These are phyloP conservation scores for Aspergillus taichungensis DNA, from an alignment of 495 filamentous ascomycete species.

Conservation along the genomic window DNA sequence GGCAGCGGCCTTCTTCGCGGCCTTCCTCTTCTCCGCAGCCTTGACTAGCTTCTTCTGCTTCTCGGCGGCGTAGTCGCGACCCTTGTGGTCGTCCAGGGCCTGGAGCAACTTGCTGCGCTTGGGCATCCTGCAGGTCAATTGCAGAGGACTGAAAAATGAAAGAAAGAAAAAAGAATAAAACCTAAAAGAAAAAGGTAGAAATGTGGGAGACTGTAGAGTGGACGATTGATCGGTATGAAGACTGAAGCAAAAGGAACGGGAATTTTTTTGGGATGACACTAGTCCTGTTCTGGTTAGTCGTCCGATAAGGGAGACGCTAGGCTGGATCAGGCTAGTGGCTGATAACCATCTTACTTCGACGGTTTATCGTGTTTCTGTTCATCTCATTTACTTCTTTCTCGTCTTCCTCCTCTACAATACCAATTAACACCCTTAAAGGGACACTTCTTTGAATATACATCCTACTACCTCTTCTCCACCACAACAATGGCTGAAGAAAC, in stretches of 20 bases:
- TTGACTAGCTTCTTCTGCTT: conserved; percentile 53
- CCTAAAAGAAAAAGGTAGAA: background rate
- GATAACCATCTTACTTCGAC: background rate
- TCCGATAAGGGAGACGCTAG: conserved; percentile 16
- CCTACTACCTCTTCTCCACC: background rate
- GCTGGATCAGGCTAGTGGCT: conserved; percentile 7
- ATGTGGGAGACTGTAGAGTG: background rate
- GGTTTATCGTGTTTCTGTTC: too few species aligned
- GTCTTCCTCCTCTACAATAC: background rate
- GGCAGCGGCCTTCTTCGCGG: conserved; percentile 28
- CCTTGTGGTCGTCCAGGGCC: conserved; percentile 58
- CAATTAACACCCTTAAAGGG: too few species aligned
- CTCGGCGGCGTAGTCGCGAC: conserved; percentile 59
- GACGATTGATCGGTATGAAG: background rate
- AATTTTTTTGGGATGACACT: conserved; percentile 34
- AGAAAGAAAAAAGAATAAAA: conserved; percentile 8
- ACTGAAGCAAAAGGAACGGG: conserved; percentile 14
- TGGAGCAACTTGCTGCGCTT: conserved; percentile 57
- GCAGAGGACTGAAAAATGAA: background rate
- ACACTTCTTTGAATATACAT: too few species aligned
- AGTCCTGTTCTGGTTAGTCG: conserved; percentile 20
- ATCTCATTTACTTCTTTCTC: background rate
- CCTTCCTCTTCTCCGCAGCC: conserved; percentile 44
- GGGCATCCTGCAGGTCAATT: conserved; percentile 35
- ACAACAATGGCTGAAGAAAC: background rate